Evolutionary conservation across 129 eudicot species (phyloP).

Genomic region (Centrapalus pauciflorus): DNA sequence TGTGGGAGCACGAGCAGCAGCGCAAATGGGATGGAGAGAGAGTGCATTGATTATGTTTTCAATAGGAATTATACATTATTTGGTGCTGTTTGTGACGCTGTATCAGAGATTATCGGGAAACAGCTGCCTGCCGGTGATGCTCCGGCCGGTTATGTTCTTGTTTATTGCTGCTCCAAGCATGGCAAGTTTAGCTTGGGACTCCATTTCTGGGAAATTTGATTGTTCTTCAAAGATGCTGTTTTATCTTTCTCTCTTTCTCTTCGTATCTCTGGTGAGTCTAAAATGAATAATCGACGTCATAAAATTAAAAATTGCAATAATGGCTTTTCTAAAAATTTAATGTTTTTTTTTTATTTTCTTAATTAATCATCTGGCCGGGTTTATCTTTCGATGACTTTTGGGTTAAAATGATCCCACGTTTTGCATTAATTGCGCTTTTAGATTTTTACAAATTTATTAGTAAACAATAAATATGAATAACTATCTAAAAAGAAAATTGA

Average conservation of each 20-base stretch:
- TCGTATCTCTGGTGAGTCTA: slow-evolving; percentile 46
- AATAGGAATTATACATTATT: slow-evolving; percentile 45
- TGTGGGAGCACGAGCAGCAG: slow-evolving; percentile 47
- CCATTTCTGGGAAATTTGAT: slow-evolving; percentile 49
- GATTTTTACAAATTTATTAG: no score
- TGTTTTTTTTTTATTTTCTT: no score
- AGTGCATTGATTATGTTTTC: slow-evolving; percentile 44
- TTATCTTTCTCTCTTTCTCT: slow-evolving; percentile 57
- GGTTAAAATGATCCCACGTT: no score
- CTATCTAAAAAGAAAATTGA: no score
- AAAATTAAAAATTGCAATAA: no score
- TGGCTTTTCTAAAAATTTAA: no score
- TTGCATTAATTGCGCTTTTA: no score
- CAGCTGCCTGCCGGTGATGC: slow-evolving; percentile 32
- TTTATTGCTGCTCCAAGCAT: slow-evolving; percentile 62
- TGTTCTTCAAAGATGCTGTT: slow-evolving; percentile 55
- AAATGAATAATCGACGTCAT: no score
- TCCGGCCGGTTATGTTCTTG: slow-evolving; percentile 61
- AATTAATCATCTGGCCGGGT: no score
- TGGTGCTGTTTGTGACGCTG: slow-evolving; percentile 59
- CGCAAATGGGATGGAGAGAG: slow-evolving; percentile 58
- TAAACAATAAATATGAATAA: no score
- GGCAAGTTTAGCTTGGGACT: slow-evolving; percentile 66
- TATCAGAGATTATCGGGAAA: slow-evolving; percentile 45
- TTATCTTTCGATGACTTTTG: no score